Evolutionary conservation across 306 rosid genomes (phyloP).

Genomic region (Heteromeles arbutifolia): DNA sequence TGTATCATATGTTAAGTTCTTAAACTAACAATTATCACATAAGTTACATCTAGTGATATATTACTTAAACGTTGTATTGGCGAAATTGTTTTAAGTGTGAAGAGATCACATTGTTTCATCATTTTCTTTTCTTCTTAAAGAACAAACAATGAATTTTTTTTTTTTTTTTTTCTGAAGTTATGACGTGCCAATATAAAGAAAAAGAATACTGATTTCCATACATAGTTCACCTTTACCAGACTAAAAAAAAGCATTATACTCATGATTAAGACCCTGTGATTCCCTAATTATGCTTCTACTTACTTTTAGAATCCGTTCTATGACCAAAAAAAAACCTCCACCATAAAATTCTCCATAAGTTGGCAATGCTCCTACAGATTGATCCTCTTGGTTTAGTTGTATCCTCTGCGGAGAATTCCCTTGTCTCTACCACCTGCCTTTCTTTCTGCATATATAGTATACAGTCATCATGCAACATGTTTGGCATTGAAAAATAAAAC

Average conservation of each 20-base stretch:
- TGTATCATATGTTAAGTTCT: not conserved
- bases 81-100: too few relatives aligned
- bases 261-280: not conserved
- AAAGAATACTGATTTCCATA: not conserved
- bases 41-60: too few relatives aligned
- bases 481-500: not conserved
- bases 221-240: too few relatives aligned
- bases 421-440: slow-evolving; percentile 15
- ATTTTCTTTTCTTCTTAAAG: not conserved
- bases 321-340: slow-evolving; percentile 26
- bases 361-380: slow-evolving; percentile 26
- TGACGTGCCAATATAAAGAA: not conserved
- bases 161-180: not conserved
- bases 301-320: slow-evolving; percentile 18
- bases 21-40: not conserved
- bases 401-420: slow-evolving; percentile 22
- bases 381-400: slow-evolving; percentile 27
- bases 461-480: not conserved
- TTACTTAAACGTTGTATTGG: too few relatives aligned
- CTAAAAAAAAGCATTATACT: not conserved
- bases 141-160: not conserved
- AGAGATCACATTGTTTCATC: too few relatives aligned
- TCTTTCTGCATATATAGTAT: slow-evolving; percentile 38
- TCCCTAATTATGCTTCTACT: slow-evolving; percentile 21
- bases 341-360: slow-evolving; percentile 44